Evolutionary conservation across 768 basidiomycete species (phyloP), one percentile per base, ranked within the genome.

Genomic region (Podaxis sp.): DNA sequence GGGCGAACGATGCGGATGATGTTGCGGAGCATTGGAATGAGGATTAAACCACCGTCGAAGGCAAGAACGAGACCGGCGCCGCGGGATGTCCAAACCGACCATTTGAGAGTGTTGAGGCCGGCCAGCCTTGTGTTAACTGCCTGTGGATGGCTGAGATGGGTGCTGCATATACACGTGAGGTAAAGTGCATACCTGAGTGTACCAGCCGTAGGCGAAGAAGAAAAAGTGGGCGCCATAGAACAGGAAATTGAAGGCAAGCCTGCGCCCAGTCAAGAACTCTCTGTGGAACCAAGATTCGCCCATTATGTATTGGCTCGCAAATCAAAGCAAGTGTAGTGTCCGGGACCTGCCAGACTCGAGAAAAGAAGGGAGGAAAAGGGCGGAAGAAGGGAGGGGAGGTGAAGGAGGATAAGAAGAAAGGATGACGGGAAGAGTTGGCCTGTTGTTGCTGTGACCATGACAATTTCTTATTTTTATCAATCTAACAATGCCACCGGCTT

Each of bases 11-110:
- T 73, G 61, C 91, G 89, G 71, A 96, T 85, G 69, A 93, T 75
- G 71, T 95, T 95, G 69, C 94, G 90, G 60, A 95, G 72, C 87
- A 96, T 89, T 36, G 95, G 95, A 50, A 98, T 69, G 56, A 95
- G 82, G 65, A 97, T 93, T 65, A 96, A 76, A 55, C 85, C 88
- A 2, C 92, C 94, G 72, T 95, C 86, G 69, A 88, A 87, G 18
- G 93, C 94, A 47, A 98, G 85, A 51, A 88, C 90, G 38, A 98
- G 86, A 70, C 93, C 95, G 48, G 95, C 95, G 42, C 93, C 95
- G 63, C 95, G 88, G 59, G 93, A 95, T 11, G 70, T 77, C 95
- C 95, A 98, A 44, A 95, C 93, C 18, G 92, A 94, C 74, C 79
- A 96, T 64, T 74, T 82, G 67, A 98, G 82, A 6, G 71, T 77